Percentiles rank a stretch among this genome's conserved stretches.
Conservation (phyloP, 1,284 basidiomycete species). For the Papiliotrema fonsecae region DNA sequence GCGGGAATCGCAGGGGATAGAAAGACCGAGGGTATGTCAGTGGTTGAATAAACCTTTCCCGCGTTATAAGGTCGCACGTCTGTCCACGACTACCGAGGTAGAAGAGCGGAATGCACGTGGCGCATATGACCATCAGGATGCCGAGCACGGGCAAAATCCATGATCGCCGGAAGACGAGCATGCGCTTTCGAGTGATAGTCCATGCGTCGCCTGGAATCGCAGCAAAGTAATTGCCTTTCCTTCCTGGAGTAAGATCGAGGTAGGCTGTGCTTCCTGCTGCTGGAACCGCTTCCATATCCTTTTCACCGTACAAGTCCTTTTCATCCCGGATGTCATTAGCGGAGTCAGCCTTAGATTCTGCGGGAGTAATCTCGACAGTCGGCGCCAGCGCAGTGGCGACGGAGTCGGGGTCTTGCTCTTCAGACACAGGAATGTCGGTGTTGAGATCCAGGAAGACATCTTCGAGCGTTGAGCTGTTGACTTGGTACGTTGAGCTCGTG, state of each 20-base stretch:
- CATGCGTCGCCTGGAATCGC: constrained; percentile 58
- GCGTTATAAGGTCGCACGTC: constrained; percentile 48
- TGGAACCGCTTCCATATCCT: constrained; percentile 9
- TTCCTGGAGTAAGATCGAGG: constrained; percentile 48
- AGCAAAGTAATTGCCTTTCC: constrained; percentile 9
- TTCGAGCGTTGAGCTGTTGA: constrained; percentile 68
- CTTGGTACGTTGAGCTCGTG: constrained; percentile 54
- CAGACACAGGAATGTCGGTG: constrained; percentile 33
- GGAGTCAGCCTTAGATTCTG: neutral
- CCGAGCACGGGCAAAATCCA: constrained; percentile 64
- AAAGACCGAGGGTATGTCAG: constrained; percentile 18
- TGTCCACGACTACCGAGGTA: constrained; percentile 56
- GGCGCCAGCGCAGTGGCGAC: neutral
- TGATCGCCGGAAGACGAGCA: constrained; percentile 60
- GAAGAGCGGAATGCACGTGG: constrained; percentile 60
- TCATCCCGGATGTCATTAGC: too few relatives aligned
- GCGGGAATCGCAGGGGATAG: constrained; percentile 13
- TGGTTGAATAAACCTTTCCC: constrained; percentile 6
- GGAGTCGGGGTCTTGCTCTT: neutral
- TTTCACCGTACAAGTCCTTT: constrained; percentile 1
- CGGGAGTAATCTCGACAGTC: neutral
- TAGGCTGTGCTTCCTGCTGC: neutral
- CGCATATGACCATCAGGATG: constrained; percentile 60
- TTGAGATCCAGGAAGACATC: constrained; percentile 71
- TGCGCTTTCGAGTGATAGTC: constrained; percentile 68